Base-by-base conservation (phyloP, 2,329 filamentous ascomycete genomes). In the Clonostachys rhizophaga region DNA sequence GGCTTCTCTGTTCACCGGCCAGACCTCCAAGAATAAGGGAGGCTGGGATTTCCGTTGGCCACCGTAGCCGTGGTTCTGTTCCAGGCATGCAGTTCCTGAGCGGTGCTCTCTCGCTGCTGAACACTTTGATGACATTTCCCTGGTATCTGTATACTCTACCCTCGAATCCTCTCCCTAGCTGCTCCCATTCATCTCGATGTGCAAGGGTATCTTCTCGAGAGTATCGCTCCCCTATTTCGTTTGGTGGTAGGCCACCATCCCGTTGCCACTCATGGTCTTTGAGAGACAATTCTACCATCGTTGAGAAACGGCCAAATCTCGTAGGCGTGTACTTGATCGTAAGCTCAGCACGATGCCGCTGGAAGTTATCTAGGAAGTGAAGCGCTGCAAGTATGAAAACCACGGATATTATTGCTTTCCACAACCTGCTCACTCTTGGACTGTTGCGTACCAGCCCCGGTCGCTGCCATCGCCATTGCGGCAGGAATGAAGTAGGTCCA, bases 11-110 rank as follows among this genome's bases (percentile, higher is more conserved):
- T 6, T 18, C 36, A 18, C 10, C n/a, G 5, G 41, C 35, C 14
- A 51, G 47, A 4, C 59, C 61, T n/a, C 60, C 60, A 8, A 64
- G 49, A 7, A 63, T 45, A 2, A 65, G 43, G 8, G 56, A 60
- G 12, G 54, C 58, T 3, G 58, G 53, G 8, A 65, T 63, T 49
- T 65, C 63, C 8, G 60, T 58, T 5, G 62, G 62, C 61, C 62
- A 65, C 41, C 55, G 55, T 11, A 52, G 41, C 9, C 43, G 47
- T 1, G 43, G 14, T 3, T 39, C 17, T 14, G 9, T 12, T 2
- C 43, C 52, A 1, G 55, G 54, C 11, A 65, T 45, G 45, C 63
- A 66, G 49, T 66, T 64, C 39, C 63, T 54, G 43, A 64, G 55
- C 8, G 63, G 63, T 13, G 54, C 58, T 18, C 50, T 52, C 2